Evolutionary conservation across 2,329 filamentous ascomycete species (phyloP), one percentile per base, ranked within the genome.

Genomic region (Pseudogymnoascus sp.): DNA sequence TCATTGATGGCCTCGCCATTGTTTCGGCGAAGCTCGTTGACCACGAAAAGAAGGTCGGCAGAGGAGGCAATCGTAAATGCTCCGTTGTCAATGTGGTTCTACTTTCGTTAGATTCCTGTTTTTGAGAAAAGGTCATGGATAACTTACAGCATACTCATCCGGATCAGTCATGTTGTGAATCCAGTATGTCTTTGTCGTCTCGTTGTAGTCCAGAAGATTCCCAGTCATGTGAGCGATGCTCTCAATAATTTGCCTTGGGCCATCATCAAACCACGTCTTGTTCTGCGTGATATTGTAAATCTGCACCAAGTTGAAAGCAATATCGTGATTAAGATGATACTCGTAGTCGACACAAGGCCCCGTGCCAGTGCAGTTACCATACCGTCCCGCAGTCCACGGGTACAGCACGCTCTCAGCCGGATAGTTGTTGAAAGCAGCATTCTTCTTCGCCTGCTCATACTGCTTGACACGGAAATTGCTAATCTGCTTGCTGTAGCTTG

Each of bases 261-360:
- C 74, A 59, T 71, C 66, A n/a, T 72, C 64, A 37, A 73, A 72
- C 66, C 70, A 71, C 5, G 71, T 72, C 17, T 67, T 64, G 36
- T 73, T 70, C 4, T 72, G 69, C 3, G 70, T 74, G 44, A 71
- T 68, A 31, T 72, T 71, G 41, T 70, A 66, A 24, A 67, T 63
- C 54, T 73, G 70, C 6, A 71, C 58, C n/a, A 72, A 39, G 58
- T 72, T 72, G 31, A 88, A 74, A 0, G 82, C 84, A 66, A 89
- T 88, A 66, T 89, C 86, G 6, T 85, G 84, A 66, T 89, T 89
- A 37, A 89, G 67, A 70, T 89, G 86, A 67, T 89, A 90, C 69
- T 89, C 79, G 65, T 89, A 89, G 70, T 89, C 86, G 66, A 85
- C 87, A 70, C 86, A 89, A 26, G 81, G 79, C 1, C 81, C 81